Evolutionary conservation across 768 basidiomycete species (phyloP).

Genomic region (Termitomyces sp.): DNA sequence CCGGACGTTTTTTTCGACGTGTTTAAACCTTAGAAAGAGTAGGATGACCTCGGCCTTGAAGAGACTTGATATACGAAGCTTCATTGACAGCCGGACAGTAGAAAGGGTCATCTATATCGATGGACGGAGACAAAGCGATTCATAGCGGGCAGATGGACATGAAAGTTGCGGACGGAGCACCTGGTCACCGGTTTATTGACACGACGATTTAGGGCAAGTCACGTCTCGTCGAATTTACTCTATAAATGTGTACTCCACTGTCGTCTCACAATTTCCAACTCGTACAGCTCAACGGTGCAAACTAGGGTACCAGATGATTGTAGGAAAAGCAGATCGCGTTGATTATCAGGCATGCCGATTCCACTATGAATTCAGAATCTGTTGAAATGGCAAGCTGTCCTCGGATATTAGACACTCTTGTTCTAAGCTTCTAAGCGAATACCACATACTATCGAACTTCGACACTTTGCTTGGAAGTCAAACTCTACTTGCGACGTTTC

Average conservation of each 20-base stretch:
- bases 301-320: no score
- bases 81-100: slow-evolving; percentile 52
- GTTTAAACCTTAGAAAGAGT: slow-evolving; percentile 10
- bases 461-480: no score
- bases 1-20: slow-evolving; percentile 12
- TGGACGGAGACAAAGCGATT: slow-evolving; percentile 22
- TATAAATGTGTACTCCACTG: no score
- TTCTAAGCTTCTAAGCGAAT: no score
- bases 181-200: not conserved
- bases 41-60: slow-evolving; percentile 28
- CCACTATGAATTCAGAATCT: no score
- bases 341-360: not conserved
- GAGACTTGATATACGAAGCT: slow-evolving; percentile 36
- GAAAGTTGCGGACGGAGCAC: not conserved
- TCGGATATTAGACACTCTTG: no score
- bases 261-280: not conserved
- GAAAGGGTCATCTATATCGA: slow-evolving; percentile 51
- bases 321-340: no score
- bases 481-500: no score
- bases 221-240: not conserved
- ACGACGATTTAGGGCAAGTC: slow-evolving; percentile 2
- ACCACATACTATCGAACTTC: no score
- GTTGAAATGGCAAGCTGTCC: no score
- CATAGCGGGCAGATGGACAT: slow-evolving; percentile 1
- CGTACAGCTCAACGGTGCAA: no score